Conservation (phyloP, 257 asterid species). For the Avicennia marina region DNA sequence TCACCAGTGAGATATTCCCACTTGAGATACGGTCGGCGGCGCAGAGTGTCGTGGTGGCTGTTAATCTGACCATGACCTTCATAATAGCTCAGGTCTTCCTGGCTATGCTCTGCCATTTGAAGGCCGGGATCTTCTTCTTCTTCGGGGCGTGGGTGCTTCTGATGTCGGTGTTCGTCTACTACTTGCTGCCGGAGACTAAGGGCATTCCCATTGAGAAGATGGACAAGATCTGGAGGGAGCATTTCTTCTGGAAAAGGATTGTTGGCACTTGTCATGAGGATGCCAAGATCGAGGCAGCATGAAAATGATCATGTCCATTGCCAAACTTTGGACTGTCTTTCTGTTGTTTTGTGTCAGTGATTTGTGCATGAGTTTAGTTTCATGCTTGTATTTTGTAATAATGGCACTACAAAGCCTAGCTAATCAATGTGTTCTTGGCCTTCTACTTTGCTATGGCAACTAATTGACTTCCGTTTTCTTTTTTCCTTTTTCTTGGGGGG, state of each 20-base stretch:
- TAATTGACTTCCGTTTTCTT: too few relatives aligned
- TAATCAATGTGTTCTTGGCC: too few relatives aligned
- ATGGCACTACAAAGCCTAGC: too few relatives aligned
- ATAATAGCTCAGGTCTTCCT: background rate
- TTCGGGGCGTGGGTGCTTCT: background rate
- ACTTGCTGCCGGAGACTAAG: constrained; percentile 16
- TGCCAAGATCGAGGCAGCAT: too few relatives aligned
- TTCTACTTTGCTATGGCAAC: too few relatives aligned
- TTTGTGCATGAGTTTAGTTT: too few relatives aligned
- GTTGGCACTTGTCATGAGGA: background rate
- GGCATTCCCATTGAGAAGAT: constrained; percentile 7
- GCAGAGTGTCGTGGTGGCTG: constrained; percentile 15
- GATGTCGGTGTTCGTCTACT: constrained; percentile 9
- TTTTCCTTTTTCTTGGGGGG: too few relatives aligned
- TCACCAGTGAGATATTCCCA: constrained; percentile 16
- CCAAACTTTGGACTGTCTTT: too few relatives aligned
- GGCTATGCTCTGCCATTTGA: constrained; percentile 2
- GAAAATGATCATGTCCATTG: too few relatives aligned
- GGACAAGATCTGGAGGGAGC: background rate
- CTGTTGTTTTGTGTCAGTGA: too few relatives aligned
- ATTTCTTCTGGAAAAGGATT: background rate
- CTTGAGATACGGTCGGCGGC: constrained; percentile 22
- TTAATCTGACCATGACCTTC: background rate
- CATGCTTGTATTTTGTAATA: too few relatives aligned
- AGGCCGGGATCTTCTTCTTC: background rate